Percentiles rank a stretch among this genome's conserved stretches.
Conservation (phyloP, 2,329 filamentous ascomycete species). For the Colletotrichum filicis region DNA sequence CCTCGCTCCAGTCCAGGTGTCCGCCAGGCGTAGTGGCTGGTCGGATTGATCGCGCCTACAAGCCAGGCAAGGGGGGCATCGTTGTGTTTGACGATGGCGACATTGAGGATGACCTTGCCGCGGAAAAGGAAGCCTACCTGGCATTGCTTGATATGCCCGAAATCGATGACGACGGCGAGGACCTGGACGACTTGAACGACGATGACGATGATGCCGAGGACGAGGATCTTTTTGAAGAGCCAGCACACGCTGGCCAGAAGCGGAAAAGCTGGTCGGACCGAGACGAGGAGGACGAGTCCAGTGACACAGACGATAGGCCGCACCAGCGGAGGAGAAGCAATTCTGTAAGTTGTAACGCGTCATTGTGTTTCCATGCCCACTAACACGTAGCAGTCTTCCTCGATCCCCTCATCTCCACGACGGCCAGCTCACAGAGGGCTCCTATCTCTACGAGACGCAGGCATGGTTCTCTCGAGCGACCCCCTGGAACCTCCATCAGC, state of each 20-base stretch:
- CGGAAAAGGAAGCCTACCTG: slow-evolving; percentile 84
- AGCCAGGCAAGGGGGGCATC: slow-evolving; percentile 84
- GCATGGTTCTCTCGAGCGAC: slow-evolving; percentile 59
- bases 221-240: slow-evolving; percentile 52
- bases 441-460: slow-evolving; percentile 62
- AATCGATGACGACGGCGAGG: slow-evolving; percentile 78
- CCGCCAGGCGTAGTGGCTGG: slow-evolving; percentile 78
- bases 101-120: slow-evolving; percentile 82
- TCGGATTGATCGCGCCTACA: slow-evolving; percentile 77
- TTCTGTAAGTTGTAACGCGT: slow-evolving; percentile 67
- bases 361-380: not conserved
- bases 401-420: slow-evolving; percentile 73
- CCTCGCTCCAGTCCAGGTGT: slow-evolving; percentile 61
- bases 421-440: slow-evolving; percentile 71
- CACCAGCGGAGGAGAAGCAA: slow-evolving; percentile 87
- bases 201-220: slow-evolving; percentile 64
- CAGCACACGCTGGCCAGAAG: slow-evolving; percentile 69
- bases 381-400: slow-evolving; percentile 63
- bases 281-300: slow-evolving; percentile 72
- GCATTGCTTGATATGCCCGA: slow-evolving; percentile 93
- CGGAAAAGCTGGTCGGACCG: slow-evolving; percentile 82
- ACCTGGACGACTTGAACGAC: slow-evolving; percentile 68
- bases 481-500: slow-evolving; percentile 65
- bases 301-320: slow-evolving; percentile 80
- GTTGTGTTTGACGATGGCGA: slow-evolving; percentile 97